Conservation (phyloP, 495 filamentous ascomycete genomes). For the Bacidia rubella region DNA sequence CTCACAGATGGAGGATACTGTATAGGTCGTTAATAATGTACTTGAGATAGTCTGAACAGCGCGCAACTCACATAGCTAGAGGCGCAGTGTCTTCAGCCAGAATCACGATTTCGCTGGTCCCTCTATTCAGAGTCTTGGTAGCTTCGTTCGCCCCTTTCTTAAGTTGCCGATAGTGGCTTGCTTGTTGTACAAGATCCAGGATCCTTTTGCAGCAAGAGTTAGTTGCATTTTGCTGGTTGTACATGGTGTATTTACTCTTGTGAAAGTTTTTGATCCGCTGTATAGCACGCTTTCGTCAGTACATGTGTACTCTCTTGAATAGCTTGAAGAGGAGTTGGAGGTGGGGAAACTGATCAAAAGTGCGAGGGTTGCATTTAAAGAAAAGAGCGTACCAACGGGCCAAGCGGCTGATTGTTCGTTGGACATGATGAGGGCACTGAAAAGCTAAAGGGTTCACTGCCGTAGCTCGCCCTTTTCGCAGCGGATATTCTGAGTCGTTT, state of each 20-base stretch:
- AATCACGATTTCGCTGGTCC: conserved; percentile 76
- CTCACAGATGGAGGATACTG: conserved; percentile 56
- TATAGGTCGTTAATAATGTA: not conserved
- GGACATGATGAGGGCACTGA: conserved; percentile 3
- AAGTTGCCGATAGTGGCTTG: conserved; percentile 65
- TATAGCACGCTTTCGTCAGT: too few species aligned
- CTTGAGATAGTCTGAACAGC: not conserved
- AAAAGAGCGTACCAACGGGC: not conserved
- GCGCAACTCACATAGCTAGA: conserved; percentile 45
- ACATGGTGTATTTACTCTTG: conserved; percentile 76
- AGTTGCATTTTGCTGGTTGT: conserved; percentile 90
- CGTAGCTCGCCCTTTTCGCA: conserved; percentile 40
- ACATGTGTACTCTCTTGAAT: too few species aligned
- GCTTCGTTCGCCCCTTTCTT: conserved; percentile 62
- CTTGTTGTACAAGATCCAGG: conserved; percentile 17
- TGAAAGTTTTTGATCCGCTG: conserved; percentile 68
- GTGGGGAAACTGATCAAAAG: too few species aligned
- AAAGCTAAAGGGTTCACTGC: conserved; percentile 45
- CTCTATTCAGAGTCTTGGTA: conserved; percentile 81
- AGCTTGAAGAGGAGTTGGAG: too few species aligned
- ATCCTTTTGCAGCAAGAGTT: too few species aligned
- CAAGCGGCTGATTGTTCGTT: conserved; percentile 12
- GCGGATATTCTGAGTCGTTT: too few species aligned
- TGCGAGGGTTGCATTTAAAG: not conserved
- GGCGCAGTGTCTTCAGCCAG: conserved; percentile 78